These are phyloP conservation scores for Ganoderma resinaceum DNA, from an alignment of 1,284 basidiomycete genomes.

Conservation along the genomic window DNA sequence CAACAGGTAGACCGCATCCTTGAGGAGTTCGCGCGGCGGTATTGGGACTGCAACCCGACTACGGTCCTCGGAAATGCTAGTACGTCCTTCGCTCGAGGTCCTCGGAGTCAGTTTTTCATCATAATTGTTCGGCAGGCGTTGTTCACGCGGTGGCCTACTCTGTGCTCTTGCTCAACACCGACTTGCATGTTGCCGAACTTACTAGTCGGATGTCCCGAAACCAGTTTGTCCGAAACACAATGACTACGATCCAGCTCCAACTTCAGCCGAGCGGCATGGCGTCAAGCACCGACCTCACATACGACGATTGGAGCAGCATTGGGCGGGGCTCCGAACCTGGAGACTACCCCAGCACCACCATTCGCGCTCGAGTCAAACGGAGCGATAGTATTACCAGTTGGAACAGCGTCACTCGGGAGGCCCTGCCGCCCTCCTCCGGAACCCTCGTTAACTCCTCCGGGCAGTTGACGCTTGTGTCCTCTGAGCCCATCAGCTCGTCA, in stretches of 20 bases:
- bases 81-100: conserved; percentile 47
- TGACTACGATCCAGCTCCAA: conserved; percentile 84
- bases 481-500: conserved; percentile 27
- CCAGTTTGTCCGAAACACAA: conserved; percentile 94
- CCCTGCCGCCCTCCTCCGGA: conserved; percentile 42
- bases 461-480: conserved; percentile 39
- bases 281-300: conserved; percentile 69
- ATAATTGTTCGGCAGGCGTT: conserved; percentile 60
- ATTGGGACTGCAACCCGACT: conserved; percentile 89
- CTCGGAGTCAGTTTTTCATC: background rate
- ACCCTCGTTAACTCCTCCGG: conserved; percentile 39
- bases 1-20: conserved; percentile 98
- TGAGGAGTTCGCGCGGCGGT: conserved; percentile 88
- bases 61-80: conserved; percentile 84
- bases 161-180: conserved; percentile 94
- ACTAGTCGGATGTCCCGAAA: conserved; percentile 89
- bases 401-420: conserved; percentile 68
- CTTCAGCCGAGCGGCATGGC: conserved; percentile 58
- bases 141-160: conserved; percentile 96
- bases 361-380: conserved; percentile 64
- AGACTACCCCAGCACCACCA: conserved; percentile 51
- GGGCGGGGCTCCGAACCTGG: conserved; percentile 57
- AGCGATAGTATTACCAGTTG: conserved; percentile 85
- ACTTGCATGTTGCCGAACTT: conserved; percentile 95
- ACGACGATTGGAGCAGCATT: conserved; percentile 70